Conservation (phyloP, 2,329 filamentous ascomycete genomes). For the Sphaerulina populicola region DNA sequence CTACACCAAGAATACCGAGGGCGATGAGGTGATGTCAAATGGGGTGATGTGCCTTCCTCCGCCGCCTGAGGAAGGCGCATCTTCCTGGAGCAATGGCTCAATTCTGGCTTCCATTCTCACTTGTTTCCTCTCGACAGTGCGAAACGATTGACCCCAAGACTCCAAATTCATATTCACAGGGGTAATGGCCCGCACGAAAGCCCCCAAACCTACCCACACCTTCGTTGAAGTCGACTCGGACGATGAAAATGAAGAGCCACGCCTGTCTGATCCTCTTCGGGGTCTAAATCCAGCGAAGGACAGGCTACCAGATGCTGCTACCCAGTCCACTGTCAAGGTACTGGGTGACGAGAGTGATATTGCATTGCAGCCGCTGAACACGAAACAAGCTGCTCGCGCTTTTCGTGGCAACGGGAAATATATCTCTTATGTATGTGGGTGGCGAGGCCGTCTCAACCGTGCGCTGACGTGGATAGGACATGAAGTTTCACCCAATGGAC, state of each 20-base stretch:
- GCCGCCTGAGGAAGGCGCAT: too few species aligned
- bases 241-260: background rate
- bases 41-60: too few species aligned
- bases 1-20: too few species aligned
- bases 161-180: background rate
- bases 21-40: too few species aligned
- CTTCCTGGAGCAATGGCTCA: too few species aligned
- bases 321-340: slow-evolving; percentile 5
- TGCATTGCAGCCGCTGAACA: background rate
- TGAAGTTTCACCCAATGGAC: slow-evolving; percentile 27
- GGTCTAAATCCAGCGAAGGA: slow-evolving; percentile 13
- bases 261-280: slow-evolving; percentile 2
- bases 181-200: slow-evolving; percentile 1
- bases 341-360: slow-evolving; percentile 1
- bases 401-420: slow-evolving; percentile 12
- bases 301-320: slow-evolving; percentile 5
- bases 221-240: background rate
- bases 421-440: slow-evolving; percentile 8
- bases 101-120: too few species aligned
- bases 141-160: too few species aligned
- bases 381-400: slow-evolving; percentile 16
- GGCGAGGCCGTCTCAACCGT: background rate
- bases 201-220: background rate
- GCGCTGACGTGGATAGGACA: background rate
- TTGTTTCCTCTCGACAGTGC: too few species aligned